Conservation (phyloP, 2,329 filamentous ascomycete genomes). For the Sporothrix schenckii region DNA sequence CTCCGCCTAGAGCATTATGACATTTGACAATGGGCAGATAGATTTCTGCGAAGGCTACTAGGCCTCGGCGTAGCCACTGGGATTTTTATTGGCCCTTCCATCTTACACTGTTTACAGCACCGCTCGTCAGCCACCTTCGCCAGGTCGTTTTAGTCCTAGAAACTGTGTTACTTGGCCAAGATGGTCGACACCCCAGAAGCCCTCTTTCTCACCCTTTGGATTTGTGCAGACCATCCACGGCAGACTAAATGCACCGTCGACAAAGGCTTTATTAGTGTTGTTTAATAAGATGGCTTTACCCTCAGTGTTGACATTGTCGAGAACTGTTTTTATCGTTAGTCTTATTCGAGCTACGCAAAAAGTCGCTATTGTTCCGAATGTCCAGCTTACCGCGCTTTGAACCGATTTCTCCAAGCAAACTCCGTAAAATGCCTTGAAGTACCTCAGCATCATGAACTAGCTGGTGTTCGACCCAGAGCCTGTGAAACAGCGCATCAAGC, state of each 20-base stretch:
- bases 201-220: slow-evolving; percentile 40
- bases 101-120: slow-evolving; percentile 39
- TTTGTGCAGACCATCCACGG: slow-evolving; percentile 48
- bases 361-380: no score
- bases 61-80: neutral
- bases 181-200: slow-evolving; percentile 49
- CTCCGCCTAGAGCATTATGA: no score
- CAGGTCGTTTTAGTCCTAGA: slow-evolving; percentile 41
- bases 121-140: slow-evolving; percentile 42
- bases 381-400: slow-evolving; percentile 37
- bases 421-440: slow-evolving; percentile 39
- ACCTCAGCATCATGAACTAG: slow-evolving; percentile 40
- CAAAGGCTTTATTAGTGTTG: slow-evolving; percentile 46
- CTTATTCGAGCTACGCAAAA: neutral
- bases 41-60: no score
- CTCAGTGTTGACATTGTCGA: slow-evolving; percentile 38
- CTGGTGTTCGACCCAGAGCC: slow-evolving; percentile 43
- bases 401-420: slow-evolving; percentile 39
- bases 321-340: slow-evolving; percentile 35
- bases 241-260: slow-evolving; percentile 45
- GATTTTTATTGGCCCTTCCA: neutral
- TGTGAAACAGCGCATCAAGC: slow-evolving; percentile 43
- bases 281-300: slow-evolving; percentile 41
- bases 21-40: no score
- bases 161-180: slow-evolving; percentile 45